Evolutionary conservation across 1,284 basidiomycete species (phyloP).

Genomic region (Tylopilus sp.): DNA sequence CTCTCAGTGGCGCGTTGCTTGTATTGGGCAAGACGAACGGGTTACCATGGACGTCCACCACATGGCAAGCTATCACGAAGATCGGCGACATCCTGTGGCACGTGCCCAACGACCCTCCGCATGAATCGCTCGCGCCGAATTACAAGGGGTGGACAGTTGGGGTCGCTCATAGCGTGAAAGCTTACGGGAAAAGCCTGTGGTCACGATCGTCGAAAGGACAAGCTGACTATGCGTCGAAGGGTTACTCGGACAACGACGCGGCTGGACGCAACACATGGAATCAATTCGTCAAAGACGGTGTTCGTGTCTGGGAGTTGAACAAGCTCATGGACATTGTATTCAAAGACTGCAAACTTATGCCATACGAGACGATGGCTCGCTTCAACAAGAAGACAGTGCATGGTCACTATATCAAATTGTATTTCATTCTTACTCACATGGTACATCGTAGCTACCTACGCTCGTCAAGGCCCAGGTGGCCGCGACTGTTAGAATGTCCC

Average conservation of each 20-base stretch:
- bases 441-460: neutral
- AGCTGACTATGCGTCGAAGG: neutral
- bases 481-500: neutral
- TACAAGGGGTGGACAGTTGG: too few relatives aligned
- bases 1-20: too few relatives aligned
- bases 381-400: neutral
- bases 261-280: neutral
- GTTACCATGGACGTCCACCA: too few relatives aligned
- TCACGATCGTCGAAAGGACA: neutral
- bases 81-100: too few relatives aligned
- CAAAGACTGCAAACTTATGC: neutral
- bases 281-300: neutral
- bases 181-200: slow-evolving; percentile 24
- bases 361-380: neutral
- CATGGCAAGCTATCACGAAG: too few relatives aligned
- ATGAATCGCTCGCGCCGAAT: too few relatives aligned
- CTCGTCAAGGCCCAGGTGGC: neutral
- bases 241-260: neutral
- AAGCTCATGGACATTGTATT: neutral
- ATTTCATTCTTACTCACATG: too few relatives aligned
- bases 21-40: too few relatives aligned
- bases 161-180: too few relatives aligned
- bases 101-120: too few relatives aligned
- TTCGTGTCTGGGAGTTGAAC: neutral
- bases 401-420: too few relatives aligned